phyloP scores from a whole-genome alignment of 2,329 filamentous ascomycete genomes.

The Fusarium citri region DNA sequence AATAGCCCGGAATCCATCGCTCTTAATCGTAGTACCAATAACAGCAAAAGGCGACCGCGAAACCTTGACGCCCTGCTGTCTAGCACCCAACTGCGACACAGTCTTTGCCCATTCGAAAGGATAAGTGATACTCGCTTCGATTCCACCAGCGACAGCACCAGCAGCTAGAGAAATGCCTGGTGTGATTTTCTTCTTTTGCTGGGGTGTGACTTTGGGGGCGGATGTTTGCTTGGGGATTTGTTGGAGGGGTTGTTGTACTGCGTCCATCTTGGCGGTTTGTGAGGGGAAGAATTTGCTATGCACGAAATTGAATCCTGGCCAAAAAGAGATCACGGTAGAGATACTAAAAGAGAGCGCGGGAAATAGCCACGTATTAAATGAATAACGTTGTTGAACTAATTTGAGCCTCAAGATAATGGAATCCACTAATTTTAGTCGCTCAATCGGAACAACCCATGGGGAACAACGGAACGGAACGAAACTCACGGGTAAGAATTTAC shows the following conservation, averaged over 20 bases:
- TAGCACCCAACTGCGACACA: slow-evolving; percentile 64
- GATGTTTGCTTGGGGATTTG: background rate
- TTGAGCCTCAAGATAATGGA: background rate
- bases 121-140: slow-evolving; percentile 67
- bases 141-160: slow-evolving; percentile 63
- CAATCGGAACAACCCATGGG: background rate
- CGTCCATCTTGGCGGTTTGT: slow-evolving; percentile 16
- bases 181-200: slow-evolving; percentile 39
- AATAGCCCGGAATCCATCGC: slow-evolving; percentile 67
- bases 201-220: background rate
- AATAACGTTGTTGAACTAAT: background rate
- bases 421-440: background rate
- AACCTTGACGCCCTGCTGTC: background rate
- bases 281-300: background rate
- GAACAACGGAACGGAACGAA: background rate
- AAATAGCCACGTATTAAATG: slow-evolving; percentile 1
- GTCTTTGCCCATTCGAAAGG: slow-evolving; percentile 78
- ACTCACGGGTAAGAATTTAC: background rate
- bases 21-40: slow-evolving; percentile 63
- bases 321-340: slow-evolving; percentile 1
- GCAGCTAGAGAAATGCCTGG: slow-evolving; percentile 61
- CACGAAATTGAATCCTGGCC: background rate
- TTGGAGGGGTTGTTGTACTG: slow-evolving; percentile 4
- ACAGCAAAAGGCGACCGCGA: slow-evolving; percentile 68
- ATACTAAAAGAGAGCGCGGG: background rate